A percentile compares a stretch with the other conserved stretches of the same genome.
These are phyloP conservation scores for Fusarium foetens DNA, from an alignment of 2,329 filamentous ascomycete genomes.

Conservation along the genomic window DNA sequence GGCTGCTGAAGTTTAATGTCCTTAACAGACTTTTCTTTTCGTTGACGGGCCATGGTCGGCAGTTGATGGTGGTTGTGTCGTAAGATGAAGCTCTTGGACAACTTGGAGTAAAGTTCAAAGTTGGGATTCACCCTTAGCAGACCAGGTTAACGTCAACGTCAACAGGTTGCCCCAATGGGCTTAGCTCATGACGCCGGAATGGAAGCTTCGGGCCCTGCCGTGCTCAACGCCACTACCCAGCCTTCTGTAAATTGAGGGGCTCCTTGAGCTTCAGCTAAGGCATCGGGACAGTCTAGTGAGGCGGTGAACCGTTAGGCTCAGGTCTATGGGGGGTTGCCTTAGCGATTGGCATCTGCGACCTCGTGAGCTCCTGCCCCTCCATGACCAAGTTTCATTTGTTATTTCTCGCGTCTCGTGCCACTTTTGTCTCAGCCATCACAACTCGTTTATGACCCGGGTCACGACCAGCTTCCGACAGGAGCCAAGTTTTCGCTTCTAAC, in stretches of 20 bases:
- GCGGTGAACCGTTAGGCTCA: conserved; percentile 25
- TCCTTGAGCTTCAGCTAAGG: conserved; percentile 8
- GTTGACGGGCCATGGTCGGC: conserved; percentile 59
- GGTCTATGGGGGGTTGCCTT: conserved; percentile 24
- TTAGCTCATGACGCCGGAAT: conserved; percentile 13
- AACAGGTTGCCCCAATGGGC: conserved; percentile 20
- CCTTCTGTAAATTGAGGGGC: conserved; percentile 21
- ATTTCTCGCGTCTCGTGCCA: conserved; percentile 27
- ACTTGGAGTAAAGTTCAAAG: background rate
- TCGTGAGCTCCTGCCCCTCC: conserved; percentile 34
- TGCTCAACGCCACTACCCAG: background rate
- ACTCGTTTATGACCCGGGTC: conserved; percentile 2
- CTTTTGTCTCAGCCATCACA: conserved; percentile 16
- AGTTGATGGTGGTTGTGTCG: background rate
- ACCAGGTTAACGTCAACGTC: conserved; percentile 16
- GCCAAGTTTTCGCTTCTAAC: background rate
- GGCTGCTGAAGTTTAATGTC: conserved; percentile 74
- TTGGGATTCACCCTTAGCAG: background rate
- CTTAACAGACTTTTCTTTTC: conserved; percentile 58
- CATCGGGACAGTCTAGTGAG: conserved; percentile 1
- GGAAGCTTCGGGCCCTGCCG: conserved; percentile 21
- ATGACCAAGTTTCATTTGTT: conserved; percentile 14
- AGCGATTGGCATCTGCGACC: conserved; percentile 34
- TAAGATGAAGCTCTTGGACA: conserved; percentile 11
- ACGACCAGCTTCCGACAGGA: background rate